A percentile compares a stretch with the other conserved stretches of the same genome.
Evolutionary conservation across 176 grass and related monocot species (phyloP).

Genomic region (Zizania latifolia): DNA sequence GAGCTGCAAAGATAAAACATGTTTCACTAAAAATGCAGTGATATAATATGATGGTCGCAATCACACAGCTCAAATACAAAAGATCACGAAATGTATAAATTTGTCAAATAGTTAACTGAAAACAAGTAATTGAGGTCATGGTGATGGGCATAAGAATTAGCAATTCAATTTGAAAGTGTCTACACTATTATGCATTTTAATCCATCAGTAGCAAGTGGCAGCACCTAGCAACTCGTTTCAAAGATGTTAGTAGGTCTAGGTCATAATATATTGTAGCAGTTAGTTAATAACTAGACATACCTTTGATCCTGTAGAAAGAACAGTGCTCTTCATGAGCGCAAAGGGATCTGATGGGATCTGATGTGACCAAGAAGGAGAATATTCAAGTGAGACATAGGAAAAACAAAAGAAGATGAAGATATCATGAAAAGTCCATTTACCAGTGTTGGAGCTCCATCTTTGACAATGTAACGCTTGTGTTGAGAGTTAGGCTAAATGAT

Average conservation of each 20-base stretch:
- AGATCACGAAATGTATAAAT: no score
- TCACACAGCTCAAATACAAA: neutral
- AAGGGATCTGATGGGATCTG: conserved; percentile 81
- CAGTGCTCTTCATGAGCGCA: conserved; percentile 60
- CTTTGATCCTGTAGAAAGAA: conserved; percentile 92
- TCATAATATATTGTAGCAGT: neutral
- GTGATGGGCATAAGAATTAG: neutral
- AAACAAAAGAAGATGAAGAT: neutral
- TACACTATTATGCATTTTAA: conserved; percentile 8
- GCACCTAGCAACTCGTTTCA: neutral
- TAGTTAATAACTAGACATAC: conserved; percentile 30
- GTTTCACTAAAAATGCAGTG: neutral
- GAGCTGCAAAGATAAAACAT: conserved; percentile 40
- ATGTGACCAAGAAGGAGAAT: conserved; percentile 9
- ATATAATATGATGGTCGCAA: neutral
- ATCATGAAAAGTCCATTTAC: conserved; percentile 40
- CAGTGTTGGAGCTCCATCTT: conserved; percentile 65
- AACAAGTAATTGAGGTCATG: conserved; percentile 11
- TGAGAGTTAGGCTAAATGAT: conserved; percentile 75
- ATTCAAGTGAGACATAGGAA: conserved; percentile 4
- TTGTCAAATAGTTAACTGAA: no score
- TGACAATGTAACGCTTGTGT: conserved; percentile 88
- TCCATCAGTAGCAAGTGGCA: conserved; percentile 3
- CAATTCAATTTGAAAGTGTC: neutral
- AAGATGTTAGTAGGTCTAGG: neutral